Conservation (phyloP, 2,329 filamentous ascomycete genomes). For the Apiospora pterosperma region DNA sequence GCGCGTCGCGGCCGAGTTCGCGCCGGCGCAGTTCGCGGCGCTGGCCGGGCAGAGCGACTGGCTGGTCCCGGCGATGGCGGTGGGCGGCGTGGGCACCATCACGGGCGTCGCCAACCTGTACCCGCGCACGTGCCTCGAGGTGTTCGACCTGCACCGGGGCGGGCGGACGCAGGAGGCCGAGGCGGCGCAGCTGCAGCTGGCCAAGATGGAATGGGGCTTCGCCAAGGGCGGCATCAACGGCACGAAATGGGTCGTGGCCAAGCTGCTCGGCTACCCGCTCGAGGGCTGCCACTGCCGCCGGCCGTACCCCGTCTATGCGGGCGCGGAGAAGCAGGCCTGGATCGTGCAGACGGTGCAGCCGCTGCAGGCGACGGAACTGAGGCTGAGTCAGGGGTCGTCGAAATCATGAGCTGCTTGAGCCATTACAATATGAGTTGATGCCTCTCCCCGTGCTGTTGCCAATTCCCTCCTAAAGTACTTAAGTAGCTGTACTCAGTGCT, state of each 20-base stretch:
- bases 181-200: constrained; percentile 46
- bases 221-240: constrained; percentile 58
- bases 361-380: neutral
- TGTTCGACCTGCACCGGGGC: constrained; percentile 44
- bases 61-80: constrained; percentile 31
- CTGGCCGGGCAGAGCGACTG: constrained; percentile 44
- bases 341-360: constrained; percentile 21
- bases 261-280: constrained; percentile 48
- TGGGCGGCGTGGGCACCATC: constrained; percentile 13
- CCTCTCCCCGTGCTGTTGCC: too few species aligned
- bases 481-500: too few species aligned
- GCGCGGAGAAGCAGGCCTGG: constrained; percentile 42
- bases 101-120: constrained; percentile 16
- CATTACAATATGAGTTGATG: too few species aligned
- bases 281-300: constrained; percentile 48
- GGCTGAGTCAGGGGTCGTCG: neutral
- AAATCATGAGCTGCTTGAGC: too few species aligned
- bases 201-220: constrained; percentile 52
- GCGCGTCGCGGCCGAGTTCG: constrained; percentile 39
- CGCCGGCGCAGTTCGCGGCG: constrained; percentile 21
- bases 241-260: constrained; percentile 57
- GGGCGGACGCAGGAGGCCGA: constrained; percentile 46
- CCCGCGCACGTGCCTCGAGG: constrained; percentile 32
- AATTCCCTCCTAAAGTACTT: too few species aligned
- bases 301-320: constrained; percentile 49